Percentiles rank a stretch among this genome's conserved stretches.
These are phyloP conservation scores for Dendrobium nobile DNA, from an alignment of 106 monocot species.

Conservation along the genomic window DNA sequence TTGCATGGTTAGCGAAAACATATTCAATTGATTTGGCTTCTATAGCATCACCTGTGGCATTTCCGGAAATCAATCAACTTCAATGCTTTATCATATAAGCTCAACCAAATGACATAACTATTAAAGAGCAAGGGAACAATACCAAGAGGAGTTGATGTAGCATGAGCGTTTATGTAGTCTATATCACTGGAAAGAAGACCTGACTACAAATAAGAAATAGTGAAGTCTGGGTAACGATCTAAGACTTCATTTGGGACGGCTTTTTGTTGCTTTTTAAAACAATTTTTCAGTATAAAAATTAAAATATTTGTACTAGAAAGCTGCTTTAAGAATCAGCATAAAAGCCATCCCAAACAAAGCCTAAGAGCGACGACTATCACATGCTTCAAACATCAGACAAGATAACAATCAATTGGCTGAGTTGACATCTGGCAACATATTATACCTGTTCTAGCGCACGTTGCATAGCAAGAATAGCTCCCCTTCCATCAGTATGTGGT, in stretches of 20 bases:
- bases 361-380: not conserved
- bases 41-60: slow-evolving; percentile 64
- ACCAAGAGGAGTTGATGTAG: slow-evolving; percentile 95
- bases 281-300: too few relatives aligned
- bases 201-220: slow-evolving; percentile 36
- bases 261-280: too few relatives aligned
- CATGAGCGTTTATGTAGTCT: slow-evolving; percentile 96
- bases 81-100: not conserved
- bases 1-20: slow-evolving; percentile 81
- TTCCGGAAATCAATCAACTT: not conserved
- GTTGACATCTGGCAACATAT: not conserved
- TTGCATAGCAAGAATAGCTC: slow-evolving; percentile 88
- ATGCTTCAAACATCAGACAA: not conserved
- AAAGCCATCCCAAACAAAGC: too few relatives aligned
- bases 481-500: slow-evolving; percentile 83
- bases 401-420: not conserved
- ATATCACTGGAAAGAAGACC: slow-evolving; percentile 75
- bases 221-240: not conserved
- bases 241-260: not conserved
- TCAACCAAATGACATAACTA: not conserved
- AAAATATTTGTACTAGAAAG: too few relatives aligned
- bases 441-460: slow-evolving; percentile 75
- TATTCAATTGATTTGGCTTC: slow-evolving; percentile 83
- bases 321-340: too few relatives aligned
- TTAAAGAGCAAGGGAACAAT: slow-evolving; percentile 2